phyloP scores from a whole-genome alignment of 2,329 filamentous ascomycete genomes.

The Penicillium sp. region DNA sequence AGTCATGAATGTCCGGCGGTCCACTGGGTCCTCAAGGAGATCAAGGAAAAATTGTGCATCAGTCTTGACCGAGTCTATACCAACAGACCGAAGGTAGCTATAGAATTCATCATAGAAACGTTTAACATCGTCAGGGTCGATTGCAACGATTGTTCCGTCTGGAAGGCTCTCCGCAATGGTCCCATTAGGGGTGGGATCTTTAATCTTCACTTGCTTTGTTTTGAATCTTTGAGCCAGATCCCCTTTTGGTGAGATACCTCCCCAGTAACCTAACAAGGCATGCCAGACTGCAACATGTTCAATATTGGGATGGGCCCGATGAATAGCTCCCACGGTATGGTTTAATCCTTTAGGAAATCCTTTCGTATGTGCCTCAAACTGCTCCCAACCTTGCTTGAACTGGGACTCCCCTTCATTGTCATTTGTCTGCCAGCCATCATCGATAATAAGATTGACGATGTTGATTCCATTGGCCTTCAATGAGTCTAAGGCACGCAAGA shows the following conservation, averaged over 20 bases:
- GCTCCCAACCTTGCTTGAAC: conserved; percentile 62
- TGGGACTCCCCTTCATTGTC: conserved; percentile 54
- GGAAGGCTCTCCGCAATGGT: conserved; percentile 25
- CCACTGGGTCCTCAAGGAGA: conserved; percentile 63
- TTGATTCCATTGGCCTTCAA: conserved; percentile 70
- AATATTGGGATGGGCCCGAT: conserved; percentile 66
- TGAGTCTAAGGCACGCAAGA: conserved; percentile 70
- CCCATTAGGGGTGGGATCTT: conserved; percentile 53
- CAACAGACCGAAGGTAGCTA: conserved; percentile 67
- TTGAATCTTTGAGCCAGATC: conserved; percentile 75
- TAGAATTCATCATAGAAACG: conserved; percentile 92
- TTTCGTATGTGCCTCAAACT: conserved; percentile 79
- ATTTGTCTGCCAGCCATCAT: conserved; percentile 93
- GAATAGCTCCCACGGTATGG: conserved; percentile 65
- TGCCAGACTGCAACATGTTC: conserved; percentile 93
- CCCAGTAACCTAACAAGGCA: conserved; percentile 85
- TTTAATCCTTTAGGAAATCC: conserved; percentile 80
- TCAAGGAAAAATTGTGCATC: conserved; percentile 92
- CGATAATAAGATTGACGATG: conserved; percentile 84
- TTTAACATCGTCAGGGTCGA: conserved; percentile 70
- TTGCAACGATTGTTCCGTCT: conserved; percentile 61
- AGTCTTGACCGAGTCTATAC: conserved; percentile 85
- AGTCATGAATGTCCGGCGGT: conserved; percentile 68
- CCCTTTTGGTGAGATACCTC: conserved; percentile 73
- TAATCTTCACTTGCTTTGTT: conserved; percentile 59